Conservation (phyloP, 2,329 filamentous ascomycete genomes). For the Exophiala dermatitidis region DNA sequence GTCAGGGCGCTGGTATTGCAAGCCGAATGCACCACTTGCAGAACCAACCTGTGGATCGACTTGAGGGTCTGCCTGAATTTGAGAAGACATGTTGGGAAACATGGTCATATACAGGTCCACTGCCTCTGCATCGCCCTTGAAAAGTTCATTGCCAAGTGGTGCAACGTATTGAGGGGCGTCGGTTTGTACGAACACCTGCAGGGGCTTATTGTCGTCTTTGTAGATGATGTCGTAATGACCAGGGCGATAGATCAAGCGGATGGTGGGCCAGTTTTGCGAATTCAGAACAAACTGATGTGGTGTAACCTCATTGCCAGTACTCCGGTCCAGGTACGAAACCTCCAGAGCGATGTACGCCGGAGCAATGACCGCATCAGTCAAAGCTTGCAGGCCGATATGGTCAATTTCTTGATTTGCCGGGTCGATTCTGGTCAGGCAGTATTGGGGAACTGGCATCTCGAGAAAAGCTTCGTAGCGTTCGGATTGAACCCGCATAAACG, state of each 20-base stretch:
- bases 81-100: slow-evolving; percentile 42
- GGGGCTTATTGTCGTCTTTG: slow-evolving; percentile 39
- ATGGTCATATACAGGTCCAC: slow-evolving; percentile 3
- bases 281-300: slow-evolving; percentile 37
- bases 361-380: slow-evolving; percentile 72
- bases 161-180: slow-evolving; percentile 15
- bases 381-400: slow-evolving; percentile 70
- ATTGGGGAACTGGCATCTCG: slow-evolving; percentile 55
- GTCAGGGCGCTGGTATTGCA: slow-evolving; percentile 69
- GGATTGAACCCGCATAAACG: slow-evolving; percentile 71
- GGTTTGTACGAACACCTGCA: slow-evolving; percentile 23
- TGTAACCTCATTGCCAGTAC: slow-evolving; percentile 65
- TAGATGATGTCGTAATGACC: slow-evolving; percentile 96
- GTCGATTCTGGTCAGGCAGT: slow-evolving; percentile 65
- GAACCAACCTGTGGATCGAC: neutral
- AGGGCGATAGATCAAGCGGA: slow-evolving; percentile 63
- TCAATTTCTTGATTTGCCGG: slow-evolving; percentile 78
- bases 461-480: slow-evolving; percentile 67
- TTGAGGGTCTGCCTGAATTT: slow-evolving; percentile 25
- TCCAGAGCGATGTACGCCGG: slow-evolving; percentile 73
- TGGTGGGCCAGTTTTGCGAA: slow-evolving; percentile 47
- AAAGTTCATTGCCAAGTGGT: slow-evolving; percentile 2
- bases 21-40: slow-evolving; percentile 48
- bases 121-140: slow-evolving; percentile 8
- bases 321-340: slow-evolving; percentile 85